Base-by-base conservation (phyloP, 2,329 filamentous ascomycete genomes). In the Knoxdaviesia proteae region DNA sequence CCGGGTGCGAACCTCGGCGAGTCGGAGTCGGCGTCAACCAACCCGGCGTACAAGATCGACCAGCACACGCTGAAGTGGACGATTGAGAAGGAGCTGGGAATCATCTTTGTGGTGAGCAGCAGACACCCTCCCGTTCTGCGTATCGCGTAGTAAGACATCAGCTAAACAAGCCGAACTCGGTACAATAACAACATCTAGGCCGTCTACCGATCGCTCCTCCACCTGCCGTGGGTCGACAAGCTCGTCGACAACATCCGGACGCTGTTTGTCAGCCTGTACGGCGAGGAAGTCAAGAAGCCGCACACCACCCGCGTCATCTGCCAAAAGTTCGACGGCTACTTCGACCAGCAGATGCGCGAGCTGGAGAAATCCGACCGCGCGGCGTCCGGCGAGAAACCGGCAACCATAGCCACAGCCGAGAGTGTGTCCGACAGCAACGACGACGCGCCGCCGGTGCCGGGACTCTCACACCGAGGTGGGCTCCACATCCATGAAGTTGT, bases 61-160 rank as follows among this genome's bases (percentile, higher is more conserved):
- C 86, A 92, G 50, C 92, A 96, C 56, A 96, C 86, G 0, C 59
- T 98, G 50, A 92, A 90, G 63, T 98, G 88, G 83, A 86, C 84
- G 5, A 75, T 82, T 34, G 80, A 80, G 43, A 96, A 94, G 62
- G 90, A 98, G 56, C 65, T 96, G 42, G 86, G 87, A 36, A 63
- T 98, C 49, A 92, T 98, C 49, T 98, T 98, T 60, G 88, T 96
- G 54, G 86, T 92, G 47, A 48, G 60, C 51, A 11, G 37, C 11
- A 5, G 20, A 5, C 10, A 20, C 32, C 34, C 8, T 4, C 11
- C 30, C 7, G 20, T 30, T 31, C 20, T 10, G n/a, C 10, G 5
- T 5, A 33, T 8, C 5, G 20, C 20, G 20, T 20, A 20, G 20
- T 20, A 2, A 20, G 20, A 20, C 20, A 20, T 2, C 20, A 20